These are phyloP conservation scores for Vaccinium macrocarpon DNA, from an alignment of 148 eudicot genomes.

Conservation along the genomic window DNA sequence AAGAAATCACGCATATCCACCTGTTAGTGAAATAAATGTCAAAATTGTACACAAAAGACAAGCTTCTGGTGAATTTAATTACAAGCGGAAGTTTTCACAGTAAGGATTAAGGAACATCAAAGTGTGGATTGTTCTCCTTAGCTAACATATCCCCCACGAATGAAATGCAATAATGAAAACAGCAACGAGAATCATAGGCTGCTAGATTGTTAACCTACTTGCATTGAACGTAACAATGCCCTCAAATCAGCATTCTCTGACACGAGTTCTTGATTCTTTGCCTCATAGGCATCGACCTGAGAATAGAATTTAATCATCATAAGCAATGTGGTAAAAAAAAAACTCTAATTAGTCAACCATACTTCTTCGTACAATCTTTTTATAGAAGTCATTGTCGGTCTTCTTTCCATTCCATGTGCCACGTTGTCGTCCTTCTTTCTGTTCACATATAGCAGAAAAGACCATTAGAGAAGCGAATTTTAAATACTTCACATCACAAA, in stretches of 20 bases:
- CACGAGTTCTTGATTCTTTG: conserved; percentile 92
- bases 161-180: background rate
- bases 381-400: conserved; percentile 90
- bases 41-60: background rate
- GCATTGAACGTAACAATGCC: conserved; percentile 90
- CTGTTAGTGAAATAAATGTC: conserved; percentile 30
- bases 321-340: conserved; percentile 4
- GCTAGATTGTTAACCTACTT: conserved; percentile 37
- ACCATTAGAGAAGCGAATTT: conserved; percentile 14
- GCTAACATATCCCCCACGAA: background rate
- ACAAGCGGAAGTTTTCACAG: background rate
- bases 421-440: conserved; percentile 99
- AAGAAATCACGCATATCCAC: conserved; percentile 98
- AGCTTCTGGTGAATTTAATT: background rate
- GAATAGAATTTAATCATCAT: conserved; percentile 18
- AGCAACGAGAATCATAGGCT: background rate
- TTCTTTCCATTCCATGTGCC: conserved; percentile 99
- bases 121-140: background rate
- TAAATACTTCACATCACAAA: background rate
- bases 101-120: background rate
- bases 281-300: conserved; percentile 96
- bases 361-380: conserved; percentile 80
- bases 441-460: conserved; percentile 20
- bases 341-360: conserved; percentile 7
- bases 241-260: conserved; percentile 92